A percentile compares a stretch with the other conserved stretches of the same genome.
Conservation (phyloP, 1,139 yeast genomes). For the Saccharomyces hybrid region DNA sequence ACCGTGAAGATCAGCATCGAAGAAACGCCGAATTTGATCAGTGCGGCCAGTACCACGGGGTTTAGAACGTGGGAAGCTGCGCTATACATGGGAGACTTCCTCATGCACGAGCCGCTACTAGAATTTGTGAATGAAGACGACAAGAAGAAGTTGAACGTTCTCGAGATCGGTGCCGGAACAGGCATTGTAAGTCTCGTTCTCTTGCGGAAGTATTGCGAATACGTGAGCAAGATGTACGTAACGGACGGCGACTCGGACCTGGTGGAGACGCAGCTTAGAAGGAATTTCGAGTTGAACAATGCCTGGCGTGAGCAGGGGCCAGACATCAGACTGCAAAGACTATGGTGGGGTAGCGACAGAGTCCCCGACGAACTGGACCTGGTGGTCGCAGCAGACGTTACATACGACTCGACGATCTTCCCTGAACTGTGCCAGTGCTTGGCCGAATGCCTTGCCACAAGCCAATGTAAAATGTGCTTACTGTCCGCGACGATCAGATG, state of each 20-base stretch:
- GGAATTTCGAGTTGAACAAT: constrained; percentile 43
- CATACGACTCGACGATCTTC: constrained; percentile 65
- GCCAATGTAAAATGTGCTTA: constrained; percentile 31
- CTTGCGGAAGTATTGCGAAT: constrained; percentile 22
- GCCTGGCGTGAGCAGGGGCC: constrained; percentile 12
- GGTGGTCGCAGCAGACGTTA: constrained; percentile 76
- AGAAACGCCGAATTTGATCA: constrained; percentile 58
- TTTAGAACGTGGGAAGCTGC: constrained; percentile 94
- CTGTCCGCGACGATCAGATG: constrained; percentile 74
- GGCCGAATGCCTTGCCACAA: constrained; percentile 31
- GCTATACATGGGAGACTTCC: constrained; percentile 48
- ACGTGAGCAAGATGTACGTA: constrained; percentile 36
- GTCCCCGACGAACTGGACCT: constrained; percentile 38
- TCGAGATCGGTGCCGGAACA: constrained; percentile 88
- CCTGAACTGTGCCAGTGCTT: constrained; percentile 49
- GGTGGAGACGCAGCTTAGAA: constrained; percentile 41
- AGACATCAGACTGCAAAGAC: constrained; percentile 34
- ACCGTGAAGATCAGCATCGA: constrained; percentile 37
- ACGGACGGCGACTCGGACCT: constrained; percentile 74
- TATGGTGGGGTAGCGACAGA: constrained; percentile 57
- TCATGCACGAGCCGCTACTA: constrained; percentile 27
- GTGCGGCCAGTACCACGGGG: constrained; percentile 80
- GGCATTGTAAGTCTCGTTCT: constrained; percentile 69
- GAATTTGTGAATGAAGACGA: background rate
- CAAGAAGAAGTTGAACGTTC: constrained; percentile 25